phyloP scores from a whole-genome alignment of 495 filamentous ascomycete genomes.

The Sabuloglossum arenarium region DNA sequence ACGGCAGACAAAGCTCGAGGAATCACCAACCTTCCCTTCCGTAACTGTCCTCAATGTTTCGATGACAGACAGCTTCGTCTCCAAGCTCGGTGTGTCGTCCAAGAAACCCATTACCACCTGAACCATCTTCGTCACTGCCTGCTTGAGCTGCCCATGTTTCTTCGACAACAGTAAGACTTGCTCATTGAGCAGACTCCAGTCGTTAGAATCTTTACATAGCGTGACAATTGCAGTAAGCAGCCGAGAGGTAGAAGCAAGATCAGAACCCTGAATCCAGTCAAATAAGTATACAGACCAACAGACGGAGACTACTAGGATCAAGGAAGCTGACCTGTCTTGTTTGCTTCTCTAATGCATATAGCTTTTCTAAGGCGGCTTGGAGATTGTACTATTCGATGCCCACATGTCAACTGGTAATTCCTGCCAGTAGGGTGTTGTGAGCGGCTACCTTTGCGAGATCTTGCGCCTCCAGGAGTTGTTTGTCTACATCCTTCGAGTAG shows the following conservation, averaged over 20 bases:
- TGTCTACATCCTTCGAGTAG: constrained; percentile 80
- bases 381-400: constrained; percentile 41
- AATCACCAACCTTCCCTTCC: constrained; percentile 61
- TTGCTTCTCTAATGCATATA: constrained; percentile 80
- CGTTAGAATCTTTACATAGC: constrained; percentile 75
- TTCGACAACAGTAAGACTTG: constrained; percentile 89
- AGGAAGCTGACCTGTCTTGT: constrained; percentile 55
- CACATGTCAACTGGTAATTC: neutral
- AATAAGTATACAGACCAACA: neutral
- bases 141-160: constrained; percentile 99
- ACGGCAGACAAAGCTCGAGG: neutral
- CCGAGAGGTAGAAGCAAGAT: constrained; percentile 84
- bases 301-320: neutral
- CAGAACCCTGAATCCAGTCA: constrained; percentile 44
- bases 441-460: constrained; percentile 56
- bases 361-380: constrained; percentile 77
- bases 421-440: constrained; percentile 4
- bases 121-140: constrained; percentile 97
- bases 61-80: constrained; percentile 79
- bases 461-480: constrained; percentile 73
- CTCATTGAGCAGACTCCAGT: constrained; percentile 89
- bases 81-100: constrained; percentile 55
- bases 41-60: constrained; percentile 91
- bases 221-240: constrained; percentile 73
- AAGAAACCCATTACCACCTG: constrained; percentile 87